A percentile compares a stretch with the other conserved stretches of the same genome.
Conservation (phyloP, 2,329 filamentous ascomycete genomes). For the Graphiopsis chlorocephala region DNA sequence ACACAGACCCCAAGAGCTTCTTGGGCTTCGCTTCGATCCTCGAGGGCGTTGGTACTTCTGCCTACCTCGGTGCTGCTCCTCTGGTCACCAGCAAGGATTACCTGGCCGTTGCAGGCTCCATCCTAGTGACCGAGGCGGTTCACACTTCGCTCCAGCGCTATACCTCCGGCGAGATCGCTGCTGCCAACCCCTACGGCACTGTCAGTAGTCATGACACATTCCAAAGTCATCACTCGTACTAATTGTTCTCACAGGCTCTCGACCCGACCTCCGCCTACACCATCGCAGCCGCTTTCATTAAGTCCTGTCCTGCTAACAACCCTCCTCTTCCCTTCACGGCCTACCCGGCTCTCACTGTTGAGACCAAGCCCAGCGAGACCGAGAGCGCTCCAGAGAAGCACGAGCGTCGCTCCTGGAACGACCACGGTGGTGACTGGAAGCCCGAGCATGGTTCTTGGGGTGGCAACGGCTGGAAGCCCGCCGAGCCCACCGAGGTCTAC, state of each 20-base stretch:
- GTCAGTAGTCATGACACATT: neutral
- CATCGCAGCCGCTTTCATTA: conserved; percentile 63
- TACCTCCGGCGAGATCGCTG: conserved; percentile 50
- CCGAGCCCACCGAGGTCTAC: neutral
- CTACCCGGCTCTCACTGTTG: conserved; percentile 24
- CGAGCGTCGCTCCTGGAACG: neutral
- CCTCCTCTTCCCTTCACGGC: conserved; percentile 56
- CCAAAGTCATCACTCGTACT: neutral
- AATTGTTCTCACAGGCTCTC: conserved; percentile 41
- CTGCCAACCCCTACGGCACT: conserved; percentile 59
- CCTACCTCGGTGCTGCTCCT: conserved; percentile 61
- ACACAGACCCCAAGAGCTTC: conserved; percentile 42
- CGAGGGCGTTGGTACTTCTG: conserved; percentile 57
- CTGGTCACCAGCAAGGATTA: conserved; percentile 58
- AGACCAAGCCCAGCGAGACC: neutral
- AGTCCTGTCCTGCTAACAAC: conserved; percentile 54
- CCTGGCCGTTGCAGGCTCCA: conserved; percentile 58
- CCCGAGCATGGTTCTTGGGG: too few species aligned
- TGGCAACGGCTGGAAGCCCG: neutral
- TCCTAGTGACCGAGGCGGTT: conserved; percentile 62
- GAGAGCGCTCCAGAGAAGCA: neutral
- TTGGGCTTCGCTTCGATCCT: conserved; percentile 52
- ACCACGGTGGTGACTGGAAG: neutral
- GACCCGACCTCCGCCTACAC: conserved; percentile 60
- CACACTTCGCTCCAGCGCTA: conserved; percentile 57